Conservation (phyloP, 1,284 basidiomycete genomes). For the Sporisorium exsertum region DNA sequence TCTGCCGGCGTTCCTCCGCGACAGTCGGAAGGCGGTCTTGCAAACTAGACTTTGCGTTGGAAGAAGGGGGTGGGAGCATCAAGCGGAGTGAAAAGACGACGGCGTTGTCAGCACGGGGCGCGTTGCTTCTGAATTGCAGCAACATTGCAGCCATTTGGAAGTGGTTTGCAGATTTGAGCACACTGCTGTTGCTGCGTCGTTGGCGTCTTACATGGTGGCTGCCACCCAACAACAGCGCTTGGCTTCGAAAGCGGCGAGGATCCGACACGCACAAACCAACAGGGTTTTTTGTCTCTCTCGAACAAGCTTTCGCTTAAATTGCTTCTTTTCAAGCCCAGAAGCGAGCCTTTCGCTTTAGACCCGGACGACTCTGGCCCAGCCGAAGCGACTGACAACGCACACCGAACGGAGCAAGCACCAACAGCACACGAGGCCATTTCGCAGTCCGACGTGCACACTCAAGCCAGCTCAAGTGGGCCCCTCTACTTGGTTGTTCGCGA, state of each 20-base stretch:
- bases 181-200: neutral
- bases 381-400: neutral
- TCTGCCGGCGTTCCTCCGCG: neutral
- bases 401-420: neutral
- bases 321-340: slow-evolving; percentile 1
- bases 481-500: too few relatives aligned
- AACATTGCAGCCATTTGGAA: neutral
- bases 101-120: neutral
- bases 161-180: slow-evolving; percentile 1
- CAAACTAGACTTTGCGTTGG: neutral
- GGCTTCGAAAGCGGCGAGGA: too few relatives aligned
- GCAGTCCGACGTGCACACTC: slow-evolving; percentile 11
- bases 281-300: neutral
- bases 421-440: neutral
- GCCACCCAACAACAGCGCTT: too few relatives aligned
- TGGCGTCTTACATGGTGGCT: neutral
- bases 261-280: too few relatives aligned
- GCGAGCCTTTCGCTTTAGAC: slow-evolving; percentile 6
- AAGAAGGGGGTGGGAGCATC: neutral
- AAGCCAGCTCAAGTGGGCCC: too few relatives aligned
- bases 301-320: slow-evolving; percentile 12
- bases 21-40: neutral
- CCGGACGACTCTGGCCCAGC: slow-evolving; percentile 1
- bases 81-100: neutral
- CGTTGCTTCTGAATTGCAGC: neutral